phyloP scores from a whole-genome alignment of 345 rosid species.

The Ceriops decandra region DNA sequence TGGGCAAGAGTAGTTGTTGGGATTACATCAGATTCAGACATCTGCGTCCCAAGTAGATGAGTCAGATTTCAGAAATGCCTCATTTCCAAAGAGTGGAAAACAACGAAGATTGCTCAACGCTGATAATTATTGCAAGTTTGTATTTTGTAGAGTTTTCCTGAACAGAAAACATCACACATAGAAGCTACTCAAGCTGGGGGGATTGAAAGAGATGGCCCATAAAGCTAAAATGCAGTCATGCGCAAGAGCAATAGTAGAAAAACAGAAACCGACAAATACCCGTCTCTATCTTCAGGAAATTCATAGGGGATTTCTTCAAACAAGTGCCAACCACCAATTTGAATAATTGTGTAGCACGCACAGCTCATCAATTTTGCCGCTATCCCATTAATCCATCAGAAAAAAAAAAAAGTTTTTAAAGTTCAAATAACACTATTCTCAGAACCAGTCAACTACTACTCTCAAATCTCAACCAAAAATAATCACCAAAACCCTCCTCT shows the following conservation, averaged over 20 bases:
- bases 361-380: slow-evolving; percentile 16
- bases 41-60: no score
- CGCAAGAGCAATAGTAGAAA: background rate
- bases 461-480: slow-evolving; percentile 13
- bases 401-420: slow-evolving; percentile 2
- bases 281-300: background rate
- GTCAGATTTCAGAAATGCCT: no score
- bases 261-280: slow-evolving; percentile 1
- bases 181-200: background rate
- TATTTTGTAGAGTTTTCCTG: no score
- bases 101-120: no score
- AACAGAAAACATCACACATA: background rate
- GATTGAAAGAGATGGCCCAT: background rate
- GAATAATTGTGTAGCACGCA: slow-evolving; percentile 7
- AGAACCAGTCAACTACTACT: slow-evolving; percentile 6
- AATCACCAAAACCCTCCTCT: slow-evolving; percentile 11
- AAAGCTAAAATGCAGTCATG: background rate
- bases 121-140: no score
- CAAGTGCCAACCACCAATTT: slow-evolving; percentile 1
- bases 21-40: no score
- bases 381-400: slow-evolving; percentile 1
- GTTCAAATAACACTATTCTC: slow-evolving; percentile 2
- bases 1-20: no score
- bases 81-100: no score
- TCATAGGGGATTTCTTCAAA: background rate